Evolutionary conservation across 2,329 filamentous ascomycete species (phyloP), one percentile per base, ranked within the genome.

Genomic region (Arthrobotrys musiformis): DNA sequence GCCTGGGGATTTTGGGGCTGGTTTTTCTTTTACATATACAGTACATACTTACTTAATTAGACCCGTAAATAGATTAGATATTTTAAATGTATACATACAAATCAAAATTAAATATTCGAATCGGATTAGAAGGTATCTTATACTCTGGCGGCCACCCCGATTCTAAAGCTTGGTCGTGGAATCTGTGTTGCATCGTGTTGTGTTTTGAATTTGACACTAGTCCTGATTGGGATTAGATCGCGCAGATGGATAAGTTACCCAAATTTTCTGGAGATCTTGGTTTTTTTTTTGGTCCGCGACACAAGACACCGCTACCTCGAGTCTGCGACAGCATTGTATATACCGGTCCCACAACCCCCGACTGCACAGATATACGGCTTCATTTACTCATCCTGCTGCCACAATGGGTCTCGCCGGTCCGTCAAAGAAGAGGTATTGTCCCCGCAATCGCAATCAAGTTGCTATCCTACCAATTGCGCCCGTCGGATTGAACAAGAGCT

Each of bases 341-440:
- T 26, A 48, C 44, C 22, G 22, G 3, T 22, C 9, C 9, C 22
- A 15, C 6, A 2, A 7, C 3, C 50, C n/a, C n/a, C n/a, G n/a
- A n/a, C n/a, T n/a, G n/a, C n/a, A n/a, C n/a, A n/a, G n/a, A n/a
- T n/a, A n/a, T n/a, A n/a, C n/a, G n/a, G n/a, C n/a, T n/a, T 40
- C 46, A 28, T 35, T 26, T 19, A 48, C 13, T 17, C n/a, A 2
- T 40, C 13, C 5, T 3, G 5, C 17, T n/a, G n/a, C 48, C 58
- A 62, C 60, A 77, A 77, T 77, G 73, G 73, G 73, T 70, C 73
- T 77, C 60, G 73, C 73, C 40, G 73, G 73, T 24, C 73, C 73
- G 13, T 77, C 73, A 40, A 77, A 77, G 61, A 77, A 77, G 66
- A 70, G 73, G 73, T 77, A 61, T n/a, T 56, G 8, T 48, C 2